Percentiles rank a stretch among this genome's conserved stretches.
phyloP scores from a whole-genome alignment of 495 filamentous ascomycete species.

The Jackrogersella multiformis region DNA sequence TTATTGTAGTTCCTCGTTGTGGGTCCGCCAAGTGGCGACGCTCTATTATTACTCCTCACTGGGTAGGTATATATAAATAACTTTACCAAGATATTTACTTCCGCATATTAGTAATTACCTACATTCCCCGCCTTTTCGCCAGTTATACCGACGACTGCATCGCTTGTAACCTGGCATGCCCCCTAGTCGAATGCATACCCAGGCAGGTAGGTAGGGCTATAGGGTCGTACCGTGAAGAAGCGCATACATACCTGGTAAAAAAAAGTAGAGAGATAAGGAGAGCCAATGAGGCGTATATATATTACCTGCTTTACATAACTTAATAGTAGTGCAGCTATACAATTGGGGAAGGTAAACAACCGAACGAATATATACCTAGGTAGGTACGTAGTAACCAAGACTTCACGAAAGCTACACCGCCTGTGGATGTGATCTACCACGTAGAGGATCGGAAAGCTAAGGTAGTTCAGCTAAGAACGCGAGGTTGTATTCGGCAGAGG shows the following conservation, averaged over 20 bases:
- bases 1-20: not conserved
- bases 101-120: constrained; percentile 8
- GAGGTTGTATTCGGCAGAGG: too few species aligned
- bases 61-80: too few species aligned
- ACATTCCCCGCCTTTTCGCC: constrained; percentile 21
- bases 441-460: too few species aligned
- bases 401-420: constrained; percentile 25
- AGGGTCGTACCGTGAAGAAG: not conserved
- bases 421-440: not conserved
- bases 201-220: constrained; percentile 7
- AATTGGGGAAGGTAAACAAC: constrained; percentile 30
- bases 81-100: not conserved
- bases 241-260: not conserved
- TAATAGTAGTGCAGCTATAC: not conserved
- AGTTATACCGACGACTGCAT: constrained; percentile 11
- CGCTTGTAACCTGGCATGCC: not conserved
- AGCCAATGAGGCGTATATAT: not conserved
- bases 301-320: not conserved
- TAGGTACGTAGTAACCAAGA: not conserved
- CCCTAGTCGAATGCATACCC: constrained; percentile 2
- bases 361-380: not conserved
- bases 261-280: not conserved
- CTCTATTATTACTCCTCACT: too few species aligned
- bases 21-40: not conserved
- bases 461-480: too few species aligned